phyloP scores from a whole-genome alignment of 2,329 filamentous ascomycete genomes.

The Bertia moriformis region DNA sequence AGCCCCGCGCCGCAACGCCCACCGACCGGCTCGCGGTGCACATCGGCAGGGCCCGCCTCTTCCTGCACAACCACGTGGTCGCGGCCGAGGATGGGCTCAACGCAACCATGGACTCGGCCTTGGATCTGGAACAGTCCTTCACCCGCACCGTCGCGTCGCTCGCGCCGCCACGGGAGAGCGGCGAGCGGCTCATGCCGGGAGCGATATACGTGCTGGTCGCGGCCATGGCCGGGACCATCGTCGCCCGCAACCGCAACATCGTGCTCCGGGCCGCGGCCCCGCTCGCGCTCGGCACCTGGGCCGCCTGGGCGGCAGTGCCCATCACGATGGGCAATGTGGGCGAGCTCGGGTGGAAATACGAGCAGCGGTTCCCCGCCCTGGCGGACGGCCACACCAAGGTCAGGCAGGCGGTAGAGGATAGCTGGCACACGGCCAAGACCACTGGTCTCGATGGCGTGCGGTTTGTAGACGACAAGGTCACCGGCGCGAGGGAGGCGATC shows the following conservation, averaged over 20 bases:
- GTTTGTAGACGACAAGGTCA: slow-evolving; percentile 71
- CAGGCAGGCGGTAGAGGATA: slow-evolving; percentile 53
- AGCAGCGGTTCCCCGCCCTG: slow-evolving; percentile 73
- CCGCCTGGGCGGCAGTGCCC: slow-evolving; percentile 73
- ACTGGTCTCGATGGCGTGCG: slow-evolving; percentile 57
- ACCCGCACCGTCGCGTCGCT: slow-evolving; percentile 78
- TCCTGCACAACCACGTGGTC: slow-evolving; percentile 63
- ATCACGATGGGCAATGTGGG: slow-evolving; percentile 81
- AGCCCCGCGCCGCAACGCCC: slow-evolving; percentile 41
- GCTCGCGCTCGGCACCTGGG: slow-evolving; percentile 64
- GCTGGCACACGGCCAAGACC: slow-evolving; percentile 59
- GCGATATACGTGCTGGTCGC: slow-evolving; percentile 84
- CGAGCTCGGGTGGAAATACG: slow-evolving; percentile 78
- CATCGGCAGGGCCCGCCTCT: slow-evolving; percentile 66
- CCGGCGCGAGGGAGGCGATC: slow-evolving; percentile 58
- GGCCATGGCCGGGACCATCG: slow-evolving; percentile 86
- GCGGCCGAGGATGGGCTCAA: slow-evolving; percentile 73
- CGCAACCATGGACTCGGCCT: slow-evolving; percentile 61
- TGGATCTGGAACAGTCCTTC: slow-evolving; percentile 77
- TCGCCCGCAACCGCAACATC: slow-evolving; percentile 76
- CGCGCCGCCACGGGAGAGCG: slow-evolving; percentile 69
- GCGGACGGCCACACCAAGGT: slow-evolving; percentile 69
- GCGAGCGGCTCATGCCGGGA: slow-evolving; percentile 80
- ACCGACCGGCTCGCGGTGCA: slow-evolving; percentile 79
- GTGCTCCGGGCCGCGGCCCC: slow-evolving; percentile 66